A percentile compares a stretch with the other conserved stretches of the same genome.
Conservation (phyloP, 2,329 filamentous ascomycete genomes). For the Lithohypha guttulata region DNA sequence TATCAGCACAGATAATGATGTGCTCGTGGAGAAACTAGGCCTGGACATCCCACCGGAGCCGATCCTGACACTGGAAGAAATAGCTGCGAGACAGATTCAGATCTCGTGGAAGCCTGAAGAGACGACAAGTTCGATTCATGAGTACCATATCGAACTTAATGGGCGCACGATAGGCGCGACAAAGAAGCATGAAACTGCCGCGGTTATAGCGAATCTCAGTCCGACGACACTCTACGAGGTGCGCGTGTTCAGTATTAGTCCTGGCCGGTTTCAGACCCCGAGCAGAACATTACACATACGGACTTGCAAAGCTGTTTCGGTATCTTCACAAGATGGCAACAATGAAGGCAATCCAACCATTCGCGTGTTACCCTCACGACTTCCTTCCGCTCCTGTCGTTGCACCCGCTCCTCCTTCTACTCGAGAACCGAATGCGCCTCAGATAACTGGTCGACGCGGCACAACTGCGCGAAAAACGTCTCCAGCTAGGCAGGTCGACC, state of each 20-base stretch:
- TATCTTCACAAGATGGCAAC: slow-evolving; percentile 13
- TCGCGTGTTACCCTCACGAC: slow-evolving; percentile 43
- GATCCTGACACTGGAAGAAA: slow-evolving; percentile 79
- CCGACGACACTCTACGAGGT: slow-evolving; percentile 89
- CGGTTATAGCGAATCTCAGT: slow-evolving; percentile 77
- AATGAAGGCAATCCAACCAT: slow-evolving; percentile 34
- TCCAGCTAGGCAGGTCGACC: slow-evolving; percentile 45
- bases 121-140: slow-evolving; percentile 58
- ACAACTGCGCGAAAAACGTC: slow-evolving; percentile 63
- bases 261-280: slow-evolving; percentile 83
- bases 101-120: slow-evolving; percentile 80
- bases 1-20: slow-evolving; percentile 78
- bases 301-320: slow-evolving; percentile 45
- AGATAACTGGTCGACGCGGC: slow-evolving; percentile 47
- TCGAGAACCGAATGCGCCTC: slow-evolving; percentile 54
- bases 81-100: slow-evolving; percentile 75
- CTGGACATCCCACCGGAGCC: slow-evolving; percentile 88
- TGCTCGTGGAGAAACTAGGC: slow-evolving; percentile 81
- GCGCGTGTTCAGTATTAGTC: slow-evolving; percentile 80
- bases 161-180: slow-evolving; percentile 81
- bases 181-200: slow-evolving; percentile 68
- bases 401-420: slow-evolving; percentile 51
- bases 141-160: slow-evolving; percentile 88
- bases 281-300: slow-evolving; percentile 75
- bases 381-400: slow-evolving; percentile 44